A percentile compares a stretch with the other conserved stretches of the same genome.
phyloP scores from a whole-genome alignment of 805 yeast genomes.

The Saccharomyces kudriavzevii region DNA sequence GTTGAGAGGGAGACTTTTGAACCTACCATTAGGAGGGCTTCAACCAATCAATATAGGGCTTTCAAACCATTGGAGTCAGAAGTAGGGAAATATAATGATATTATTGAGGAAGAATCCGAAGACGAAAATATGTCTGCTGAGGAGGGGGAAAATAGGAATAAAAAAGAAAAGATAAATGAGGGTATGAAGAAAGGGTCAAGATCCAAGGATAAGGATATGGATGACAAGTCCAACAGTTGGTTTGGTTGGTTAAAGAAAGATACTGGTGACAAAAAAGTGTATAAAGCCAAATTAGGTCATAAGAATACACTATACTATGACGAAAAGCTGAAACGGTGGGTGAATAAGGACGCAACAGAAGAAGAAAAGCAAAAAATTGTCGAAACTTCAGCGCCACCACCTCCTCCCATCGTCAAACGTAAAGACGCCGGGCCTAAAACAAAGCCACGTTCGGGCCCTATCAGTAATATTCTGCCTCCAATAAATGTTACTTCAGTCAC shows the following conservation, averaged over 20 bases:
- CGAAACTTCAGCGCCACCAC: conserved; percentile 69
- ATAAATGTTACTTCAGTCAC: conserved; percentile 26
- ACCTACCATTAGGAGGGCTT: conserved; percentile 25
- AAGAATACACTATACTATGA: conserved; percentile 63
- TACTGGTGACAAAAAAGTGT: conserved; percentile 63
- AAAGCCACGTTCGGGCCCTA: conserved; percentile 35
- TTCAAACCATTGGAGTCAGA: conserved; percentile 10
- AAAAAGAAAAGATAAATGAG: conserved; percentile 13
- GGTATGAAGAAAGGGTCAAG: conserved; percentile 7
- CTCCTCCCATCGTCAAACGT: conserved; percentile 38
- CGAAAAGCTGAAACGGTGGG: conserved; percentile 80
- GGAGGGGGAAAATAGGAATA: conserved; percentile 14
- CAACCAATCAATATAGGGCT: conserved; percentile 13
- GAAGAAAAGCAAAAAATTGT: conserved; percentile 53
- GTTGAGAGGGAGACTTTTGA: conserved; percentile 17
- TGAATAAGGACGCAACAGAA: conserved; percentile 56
- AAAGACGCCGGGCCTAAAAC: conserved; percentile 28
- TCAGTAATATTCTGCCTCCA: conserved; percentile 23
- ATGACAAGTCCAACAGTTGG: conserved; percentile 33
- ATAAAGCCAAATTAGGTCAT: conserved; percentile 81
- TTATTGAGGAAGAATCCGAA: conserved; percentile 37
- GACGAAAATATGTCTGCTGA: conserved; percentile 25
- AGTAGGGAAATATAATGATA: conserved; percentile 34
- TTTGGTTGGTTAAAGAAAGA: conserved; percentile 56
- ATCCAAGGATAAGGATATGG: background rate